Base-by-base conservation (phyloP, 106 monocot species). In the Allium fistulosum region DNA sequence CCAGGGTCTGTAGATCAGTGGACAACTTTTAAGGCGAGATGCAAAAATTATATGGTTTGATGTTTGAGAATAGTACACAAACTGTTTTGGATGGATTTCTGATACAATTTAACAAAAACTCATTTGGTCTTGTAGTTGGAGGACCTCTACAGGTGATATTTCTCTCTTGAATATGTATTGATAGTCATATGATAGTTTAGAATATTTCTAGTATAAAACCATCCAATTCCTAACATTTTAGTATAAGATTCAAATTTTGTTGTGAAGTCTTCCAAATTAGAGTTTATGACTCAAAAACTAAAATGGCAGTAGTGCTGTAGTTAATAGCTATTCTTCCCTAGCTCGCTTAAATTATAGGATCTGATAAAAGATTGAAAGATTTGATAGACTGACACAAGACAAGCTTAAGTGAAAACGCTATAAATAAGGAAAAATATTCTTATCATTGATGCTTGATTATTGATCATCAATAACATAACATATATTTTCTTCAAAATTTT, bases 41-140 rank as follows among this genome's bases (percentile, higher is more conserved):
- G 92, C 92, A 45, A 92, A 99, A 67, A 73, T 99, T 89, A 61
- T 99, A 99, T 74, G 76, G 66, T 17, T 58, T 92, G 45, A 63
- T 75, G 52, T 87, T 99, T 58, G 97, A 99, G 59, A 99, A 99
- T 65, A 83, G 69, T 78, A 70, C 97, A 61, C 86, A 78, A 26
- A 48, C 61, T 17, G 53, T 73, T 2, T 67, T 99, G 26, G 97
- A 99, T 80, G 97, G 97, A 9, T 99, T 99, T 74, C 92, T 99
- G 97, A 99, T 99, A 75, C 92, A 93, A 58, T 99, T 99, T 62
- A 99, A 99, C 83, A 99, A 93, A 69, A 99, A 99, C 67, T 76
- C 90, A 58, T 93, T 99, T 71, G 97, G 97, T 66, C 87, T 99
- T 81, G 87, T 86, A 27, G 82, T 87, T 68, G 87, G 77, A 65